phyloP scores from a whole-genome alignment of 768 basidiomycete genomes.

The Nidularia sp. region DNA sequence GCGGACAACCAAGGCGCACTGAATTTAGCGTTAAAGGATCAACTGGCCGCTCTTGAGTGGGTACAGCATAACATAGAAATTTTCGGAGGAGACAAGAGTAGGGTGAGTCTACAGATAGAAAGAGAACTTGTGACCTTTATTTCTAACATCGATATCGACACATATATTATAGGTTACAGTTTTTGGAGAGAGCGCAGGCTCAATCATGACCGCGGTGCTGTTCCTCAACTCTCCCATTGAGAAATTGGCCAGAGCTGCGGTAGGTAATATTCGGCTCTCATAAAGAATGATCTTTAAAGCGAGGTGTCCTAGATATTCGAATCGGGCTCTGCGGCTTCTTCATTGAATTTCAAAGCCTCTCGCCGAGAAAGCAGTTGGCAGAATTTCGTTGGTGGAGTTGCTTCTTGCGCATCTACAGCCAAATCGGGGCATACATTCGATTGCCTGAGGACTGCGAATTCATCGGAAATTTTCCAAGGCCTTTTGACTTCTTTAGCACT shows the following conservation, averaged over 20 bases:
- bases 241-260: slow-evolving; percentile 23
- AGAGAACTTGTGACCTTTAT: neutral
- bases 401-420: slow-evolving; percentile 16
- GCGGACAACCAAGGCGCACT: slow-evolving; percentile 8
- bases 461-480: slow-evolving; percentile 23
- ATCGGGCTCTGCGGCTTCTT: slow-evolving; percentile 32
- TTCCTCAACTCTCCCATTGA: slow-evolving; percentile 24
- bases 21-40: slow-evolving; percentile 37
- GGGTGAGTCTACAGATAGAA: slow-evolving; percentile 16
- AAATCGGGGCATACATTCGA: slow-evolving; percentile 24
- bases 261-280: slow-evolving; percentile 8
- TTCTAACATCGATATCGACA: neutral
- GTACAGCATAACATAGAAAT: slow-evolving; percentile 48
- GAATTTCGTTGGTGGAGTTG: slow-evolving; percentile 22
- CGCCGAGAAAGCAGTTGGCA: slow-evolving; percentile 21
- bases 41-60: slow-evolving; percentile 38
- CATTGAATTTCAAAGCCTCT: slow-evolving; percentile 21
- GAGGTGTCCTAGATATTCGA: slow-evolving; percentile 30
- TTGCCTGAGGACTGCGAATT: slow-evolving; percentile 22
- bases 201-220: slow-evolving; percentile 34
- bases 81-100: slow-evolving; percentile 56
- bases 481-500: slow-evolving; percentile 12
- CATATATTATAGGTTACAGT: slow-evolving; percentile 30
- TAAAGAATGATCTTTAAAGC: neutral
- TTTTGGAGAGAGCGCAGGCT: slow-evolving; percentile 47